A percentile compares a stretch with the other conserved stretches of the same genome.
Evolutionary conservation across 495 filamentous ascomycete genomes (phyloP).

Genomic region (Trichoderma erinaceum): DNA sequence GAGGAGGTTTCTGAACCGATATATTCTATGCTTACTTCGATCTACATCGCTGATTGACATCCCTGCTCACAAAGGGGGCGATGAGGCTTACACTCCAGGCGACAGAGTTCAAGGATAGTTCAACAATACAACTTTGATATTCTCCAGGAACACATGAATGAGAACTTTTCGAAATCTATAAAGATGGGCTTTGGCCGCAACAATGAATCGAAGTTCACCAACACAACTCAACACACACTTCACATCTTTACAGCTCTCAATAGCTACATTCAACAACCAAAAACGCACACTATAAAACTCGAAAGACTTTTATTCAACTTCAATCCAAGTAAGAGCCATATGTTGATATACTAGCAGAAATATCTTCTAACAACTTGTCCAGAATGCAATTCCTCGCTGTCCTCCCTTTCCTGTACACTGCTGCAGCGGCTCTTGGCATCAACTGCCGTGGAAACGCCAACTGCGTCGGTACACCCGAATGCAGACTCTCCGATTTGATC

Average conservation of each 20-base stretch:
- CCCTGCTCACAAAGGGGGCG: not conserved
- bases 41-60: not conserved
- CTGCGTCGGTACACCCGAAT: not conserved
- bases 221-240: not conserved
- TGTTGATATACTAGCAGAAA: not conserved
- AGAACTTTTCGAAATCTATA: not conserved
- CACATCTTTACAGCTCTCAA: not conserved
- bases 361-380: not conserved
- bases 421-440: not conserved
- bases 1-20: not conserved
- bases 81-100: not conserved
- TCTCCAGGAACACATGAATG: not conserved
- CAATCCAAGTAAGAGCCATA: not conserved
- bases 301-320: not conserved
- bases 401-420: not conserved
- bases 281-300: not conserved
- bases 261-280: not conserved
- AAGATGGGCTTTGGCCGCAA: not conserved
- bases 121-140: not conserved
- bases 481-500: not conserved
- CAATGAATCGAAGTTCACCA: not conserved
- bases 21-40: not conserved
- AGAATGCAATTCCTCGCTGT: not conserved
- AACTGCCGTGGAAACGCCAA: not conserved
- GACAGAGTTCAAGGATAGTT: not conserved